Percentiles rank a stretch among this genome's conserved stretches.
Conservation (phyloP, 352 stramenopile species). For the Pythium oligandrum region DNA sequence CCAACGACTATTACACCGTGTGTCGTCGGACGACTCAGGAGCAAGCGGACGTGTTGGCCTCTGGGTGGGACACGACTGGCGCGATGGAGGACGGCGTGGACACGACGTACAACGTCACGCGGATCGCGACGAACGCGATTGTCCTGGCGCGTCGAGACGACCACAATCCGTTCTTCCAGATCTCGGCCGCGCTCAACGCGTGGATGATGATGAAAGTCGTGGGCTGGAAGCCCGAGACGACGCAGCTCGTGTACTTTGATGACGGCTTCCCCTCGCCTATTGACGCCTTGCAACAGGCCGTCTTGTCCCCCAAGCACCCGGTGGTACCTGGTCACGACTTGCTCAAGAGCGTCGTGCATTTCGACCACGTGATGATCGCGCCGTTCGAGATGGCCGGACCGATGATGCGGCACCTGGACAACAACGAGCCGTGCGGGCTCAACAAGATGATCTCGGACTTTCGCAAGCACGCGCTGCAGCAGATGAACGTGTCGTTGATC, state of each 20-base stretch:
- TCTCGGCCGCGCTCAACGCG: slow-evolving; percentile 22
- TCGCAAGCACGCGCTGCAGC: slow-evolving; percentile 14
- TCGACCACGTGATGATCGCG: slow-evolving; percentile 33
- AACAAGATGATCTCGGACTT: slow-evolving; percentile 52
- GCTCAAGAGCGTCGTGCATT: slow-evolving; percentile 24
- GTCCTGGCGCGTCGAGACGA: slow-evolving; percentile 26
- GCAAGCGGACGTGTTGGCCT: too few relatives aligned
- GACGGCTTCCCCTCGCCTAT: slow-evolving; percentile 19
- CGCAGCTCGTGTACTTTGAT: slow-evolving; percentile 25
- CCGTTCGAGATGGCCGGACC: slow-evolving; percentile 48
- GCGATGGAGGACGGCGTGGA: too few relatives aligned
- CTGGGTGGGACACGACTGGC: too few relatives aligned
- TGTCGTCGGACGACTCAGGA: too few relatives aligned
- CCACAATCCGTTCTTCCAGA: slow-evolving; percentile 34
- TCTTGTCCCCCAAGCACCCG: slow-evolving; percentile 11
- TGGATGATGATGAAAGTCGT: slow-evolving; percentile 21
- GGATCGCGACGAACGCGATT: slow-evolving; percentile 16
- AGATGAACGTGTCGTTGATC: not conserved
- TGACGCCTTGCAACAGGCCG: slow-evolving; percentile 16
- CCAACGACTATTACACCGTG: too few relatives aligned
- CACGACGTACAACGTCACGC: not conserved
- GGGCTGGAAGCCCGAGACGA: slow-evolving; percentile 6
- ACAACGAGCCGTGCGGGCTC: slow-evolving; percentile 49
- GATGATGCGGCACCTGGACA: slow-evolving; percentile 68
- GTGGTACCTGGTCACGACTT: slow-evolving; percentile 12